Base-by-base conservation (phyloP, 1,284 basidiomycete species). In the Moesziomyces antarcticus region DNA sequence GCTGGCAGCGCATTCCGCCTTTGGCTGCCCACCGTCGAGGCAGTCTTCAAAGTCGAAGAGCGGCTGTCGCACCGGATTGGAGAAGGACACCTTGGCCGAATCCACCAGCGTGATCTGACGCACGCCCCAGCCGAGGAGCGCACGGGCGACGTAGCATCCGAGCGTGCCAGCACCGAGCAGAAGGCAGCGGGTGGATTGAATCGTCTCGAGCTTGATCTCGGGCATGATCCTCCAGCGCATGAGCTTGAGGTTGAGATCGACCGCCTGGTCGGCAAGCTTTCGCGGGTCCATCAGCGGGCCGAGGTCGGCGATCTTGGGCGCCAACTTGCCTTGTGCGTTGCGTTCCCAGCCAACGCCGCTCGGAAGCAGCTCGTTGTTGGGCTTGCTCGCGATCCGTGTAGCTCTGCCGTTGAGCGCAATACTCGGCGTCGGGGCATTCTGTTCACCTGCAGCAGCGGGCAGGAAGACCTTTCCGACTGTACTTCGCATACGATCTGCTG, bases 191-290 rank as follows among this genome's bases (percentile, higher is more conserved):
- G 93, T 94, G 0, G 84, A 83, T 2, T 93, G 89, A 25, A 99
- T 89, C 84, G 90, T 92, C 53, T 97, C 94, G 8, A 99, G 88
- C 72, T 98, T 88, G 47, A 99, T 89, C 0, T 89, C 86, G 2
- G 97, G 96, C 47, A 99, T 87, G 72, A 99, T 94, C 10, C 96
- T 89, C 96, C 96, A 99, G 30, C 94, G 89, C 96, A 99, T 98
- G 24, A 99, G 88, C 84, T 98, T 98, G 54, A 99, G 87, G 82
- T 99, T 99, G 35, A 99, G 87, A 84, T 97, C 94, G 11, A 98
- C 93, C 0, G 97, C 97, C 85, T 98, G 96, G 74, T 94, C 91
- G 0, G 97, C 95, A 8, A 98, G 88, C 69, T 92, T 69, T 11
- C 44, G 53, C 0, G 96, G 97, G 83, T 98, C 94, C 92, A 98